These are phyloP conservation scores for Phaseolus coccineus DNA, from an alignment of 331 rosid species.

Conservation along the genomic window DNA sequence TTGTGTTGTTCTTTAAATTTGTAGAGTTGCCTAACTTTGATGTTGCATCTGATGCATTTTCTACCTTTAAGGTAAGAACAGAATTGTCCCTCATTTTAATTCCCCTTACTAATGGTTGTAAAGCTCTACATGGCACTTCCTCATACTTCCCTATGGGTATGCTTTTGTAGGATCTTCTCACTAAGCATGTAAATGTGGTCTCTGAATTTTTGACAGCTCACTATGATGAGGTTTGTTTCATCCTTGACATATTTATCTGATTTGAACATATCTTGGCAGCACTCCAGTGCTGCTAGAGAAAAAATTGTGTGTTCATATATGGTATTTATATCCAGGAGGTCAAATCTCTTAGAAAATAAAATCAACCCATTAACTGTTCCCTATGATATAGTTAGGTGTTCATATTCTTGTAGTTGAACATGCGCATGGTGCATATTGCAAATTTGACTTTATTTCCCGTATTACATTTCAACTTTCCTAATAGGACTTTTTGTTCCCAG, in stretches of 20 bases:
- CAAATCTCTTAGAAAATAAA: constrained; percentile 45
- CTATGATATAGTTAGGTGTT: constrained; percentile 42
- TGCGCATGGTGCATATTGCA: constrained; percentile 38
- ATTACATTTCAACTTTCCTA: constrained; percentile 49
- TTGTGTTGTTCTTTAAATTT: constrained; percentile 88
- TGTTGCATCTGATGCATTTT: constrained; percentile 95
- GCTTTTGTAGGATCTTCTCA: constrained; percentile 85
- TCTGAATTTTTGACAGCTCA: constrained; percentile 80
- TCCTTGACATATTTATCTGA: constrained; percentile 43
- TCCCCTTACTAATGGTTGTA: constrained; percentile 37
- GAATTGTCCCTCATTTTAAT: constrained; percentile 15
- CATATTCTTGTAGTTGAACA: constrained; percentile 38
- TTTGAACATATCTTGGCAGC: constrained; percentile 45
- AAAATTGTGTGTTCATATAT: constrained; percentile 30
- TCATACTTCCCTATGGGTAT: constrained; percentile 41
- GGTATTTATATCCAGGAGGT: constrained; percentile 40
- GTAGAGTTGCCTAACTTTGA: constrained; percentile 95
- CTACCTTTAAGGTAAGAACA: constrained; percentile 88
- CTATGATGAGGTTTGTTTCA: constrained; percentile 74
- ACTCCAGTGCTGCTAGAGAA: constrained; percentile 36
- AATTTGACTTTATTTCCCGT: constrained; percentile 40
- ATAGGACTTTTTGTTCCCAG: constrained; percentile 59
- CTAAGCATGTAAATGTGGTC: constrained; percentile 79
- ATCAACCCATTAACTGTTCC: constrained; percentile 37
- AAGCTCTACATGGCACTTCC: constrained; percentile 29